Evolutionary conservation across 2,329 filamentous ascomycete species (phyloP), one percentile per base, ranked within the genome.

Genomic region (Pseudohalonectria lignicola): DNA sequence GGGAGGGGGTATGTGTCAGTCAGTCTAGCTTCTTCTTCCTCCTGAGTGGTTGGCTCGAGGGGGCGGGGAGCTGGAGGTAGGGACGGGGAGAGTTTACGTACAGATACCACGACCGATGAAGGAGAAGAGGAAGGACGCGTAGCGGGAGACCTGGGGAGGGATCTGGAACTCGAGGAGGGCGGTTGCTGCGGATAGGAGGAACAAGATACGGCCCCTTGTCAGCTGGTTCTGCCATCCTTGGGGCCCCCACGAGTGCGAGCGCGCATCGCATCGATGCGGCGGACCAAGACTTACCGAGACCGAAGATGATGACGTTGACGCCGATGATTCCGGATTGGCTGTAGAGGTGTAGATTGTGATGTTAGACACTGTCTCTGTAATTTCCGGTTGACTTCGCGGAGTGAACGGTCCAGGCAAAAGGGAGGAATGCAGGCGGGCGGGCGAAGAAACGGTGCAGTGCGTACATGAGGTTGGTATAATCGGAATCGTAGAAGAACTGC

Each of bases 71-170:
- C 9, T 19, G 16, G 17, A 32, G n/a, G 15, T 11, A n/a, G 9
- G 13, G 15, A 28, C 17, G 28, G 25, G 26, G 38, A 37, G 21
- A 20, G n/a, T n/a, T n/a, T n/a, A 34, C 86, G 65, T 77, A 94
- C 88, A 96, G 59, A 86, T 71, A 63, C 92, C 92, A 56, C 92
- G 87, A 44, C 92, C 92, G 50, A 96, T 66, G 72, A 98, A 96
- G 41, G 86, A 94, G 71, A 96, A 96, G 63, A 96, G 80, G 71
- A 98, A 98, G 10, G 86, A 94, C 39, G 87, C 90, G 68, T 96
- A 94, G 64, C 86, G 82, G 41, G 87, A 82, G 39, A 94, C 73
- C 59, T 94, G 88, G 42, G 88, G 86, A 36, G 92, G 90, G 51
- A 95, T 90, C 63, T 94, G 83, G 67, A 96, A 94, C 64, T 98